Percentiles rank a stretch among this genome's conserved stretches.
These are phyloP conservation scores for Grifola frondosa DNA, from an alignment of 1,284 basidiomycete species.

Conservation along the genomic window DNA sequence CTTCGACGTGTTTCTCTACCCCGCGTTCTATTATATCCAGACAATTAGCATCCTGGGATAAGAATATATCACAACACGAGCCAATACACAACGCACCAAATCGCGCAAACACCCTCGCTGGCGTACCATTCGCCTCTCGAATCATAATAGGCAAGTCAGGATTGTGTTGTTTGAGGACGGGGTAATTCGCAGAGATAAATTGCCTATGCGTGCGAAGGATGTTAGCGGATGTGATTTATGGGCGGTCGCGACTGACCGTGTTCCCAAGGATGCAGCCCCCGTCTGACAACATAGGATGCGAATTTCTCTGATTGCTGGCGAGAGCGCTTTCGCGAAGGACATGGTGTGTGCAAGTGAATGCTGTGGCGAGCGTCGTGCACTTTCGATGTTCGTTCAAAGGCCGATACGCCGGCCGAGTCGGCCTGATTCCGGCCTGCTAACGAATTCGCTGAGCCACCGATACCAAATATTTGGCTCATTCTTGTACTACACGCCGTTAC, in stretches of 20 bases:
- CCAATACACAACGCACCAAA: conserved; percentile 81
- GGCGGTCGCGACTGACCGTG: conserved; percentile 57
- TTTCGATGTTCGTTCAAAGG: not conserved
- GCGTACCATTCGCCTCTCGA: conserved; percentile 86
- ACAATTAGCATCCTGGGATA: conserved; percentile 1
- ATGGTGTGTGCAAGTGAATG: conserved; percentile 44
- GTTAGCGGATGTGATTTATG: not conserved
- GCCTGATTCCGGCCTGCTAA: too few relatives aligned
- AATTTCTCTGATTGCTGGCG: conserved; percentile 83
- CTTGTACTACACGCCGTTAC: too few relatives aligned
- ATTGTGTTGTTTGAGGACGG: conserved; percentile 82
- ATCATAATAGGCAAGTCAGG: conserved; percentile 90
- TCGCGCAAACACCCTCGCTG: conserved; percentile 85
- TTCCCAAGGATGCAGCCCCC: conserved; percentile 75
- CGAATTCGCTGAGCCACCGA: too few relatives aligned
- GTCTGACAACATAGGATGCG: conserved; percentile 86
- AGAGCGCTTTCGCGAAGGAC: conserved; percentile 79
- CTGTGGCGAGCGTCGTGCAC: conserved; percentile 1
- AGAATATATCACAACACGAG: too few relatives aligned
- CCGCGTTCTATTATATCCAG: conserved; percentile 53
- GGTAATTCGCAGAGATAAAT: conserved; percentile 83
- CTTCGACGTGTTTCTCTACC: conserved; percentile 75
- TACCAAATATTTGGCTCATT: too few relatives aligned
- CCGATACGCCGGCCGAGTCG: too few relatives aligned
- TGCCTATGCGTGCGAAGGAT: too few relatives aligned